These are phyloP conservation scores for bread wheat (Triticum aestivum) DNA, from an alignment of 176 grass and related monocot genomes.

Conservation along the genomic window DNA sequence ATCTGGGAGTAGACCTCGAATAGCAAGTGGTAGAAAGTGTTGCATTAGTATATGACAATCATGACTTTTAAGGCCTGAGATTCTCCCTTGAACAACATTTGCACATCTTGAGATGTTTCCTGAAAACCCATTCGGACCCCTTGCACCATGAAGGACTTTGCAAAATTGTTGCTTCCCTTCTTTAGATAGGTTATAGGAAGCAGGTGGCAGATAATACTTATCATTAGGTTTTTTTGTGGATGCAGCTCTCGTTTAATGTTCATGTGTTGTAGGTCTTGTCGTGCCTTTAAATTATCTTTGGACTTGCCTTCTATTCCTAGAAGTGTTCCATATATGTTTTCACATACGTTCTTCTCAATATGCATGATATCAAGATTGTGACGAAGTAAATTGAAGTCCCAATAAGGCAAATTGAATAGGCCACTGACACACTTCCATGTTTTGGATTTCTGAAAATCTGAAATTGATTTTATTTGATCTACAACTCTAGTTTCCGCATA, in stretches of 20 bases:
- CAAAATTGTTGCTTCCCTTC: too few relatives aligned
- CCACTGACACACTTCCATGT: neutral
- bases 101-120: neutral
- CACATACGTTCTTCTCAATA: too few relatives aligned
- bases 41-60: neutral
- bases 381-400: neutral
- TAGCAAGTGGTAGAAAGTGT: neutral
- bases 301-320: neutral
- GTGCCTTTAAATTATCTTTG: neutral
- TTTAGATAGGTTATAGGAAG: neutral
- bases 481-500: neutral
- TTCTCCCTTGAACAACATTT: neutral
- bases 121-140: neutral
- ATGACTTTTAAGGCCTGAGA: neutral
- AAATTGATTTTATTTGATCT: neutral
- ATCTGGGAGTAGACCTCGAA: neutral
- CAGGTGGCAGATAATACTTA: constrained; percentile 17
- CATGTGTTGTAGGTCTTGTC: neutral
- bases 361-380: too few relatives aligned
- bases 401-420: neutral
- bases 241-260: constrained; percentile 9
- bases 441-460: neutral
- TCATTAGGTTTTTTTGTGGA: neutral
- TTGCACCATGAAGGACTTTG: too few relatives aligned
- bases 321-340: neutral